These are phyloP conservation scores for Microbotryum scabiosae DNA, from an alignment of 1,284 basidiomycete genomes.

Conservation along the genomic window DNA sequence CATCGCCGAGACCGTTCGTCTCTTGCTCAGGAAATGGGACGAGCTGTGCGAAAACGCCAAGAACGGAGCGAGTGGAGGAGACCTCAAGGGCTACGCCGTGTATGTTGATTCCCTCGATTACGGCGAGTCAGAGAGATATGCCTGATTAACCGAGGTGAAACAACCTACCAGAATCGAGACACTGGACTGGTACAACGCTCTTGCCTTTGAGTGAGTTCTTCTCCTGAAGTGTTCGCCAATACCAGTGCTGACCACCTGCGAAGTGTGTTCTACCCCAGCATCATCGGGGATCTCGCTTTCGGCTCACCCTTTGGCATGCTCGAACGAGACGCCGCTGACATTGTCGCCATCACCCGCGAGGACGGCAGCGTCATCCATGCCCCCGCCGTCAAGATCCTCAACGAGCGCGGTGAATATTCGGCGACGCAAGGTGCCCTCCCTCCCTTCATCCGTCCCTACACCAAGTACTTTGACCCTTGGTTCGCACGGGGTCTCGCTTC, in stretches of 20 bases:
- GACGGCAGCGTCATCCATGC: constrained; percentile 48
- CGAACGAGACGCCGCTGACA: constrained; percentile 39
- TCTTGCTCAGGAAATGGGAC: constrained; percentile 68
- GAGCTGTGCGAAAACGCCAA: constrained; percentile 52
- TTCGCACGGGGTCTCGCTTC: constrained; percentile 60
- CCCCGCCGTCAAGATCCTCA: constrained; percentile 76
- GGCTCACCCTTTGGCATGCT: constrained; percentile 87
- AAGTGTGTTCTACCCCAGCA: no score
- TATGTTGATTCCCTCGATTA: not conserved
- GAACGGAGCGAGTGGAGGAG: constrained; percentile 29
- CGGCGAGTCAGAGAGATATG: not conserved
- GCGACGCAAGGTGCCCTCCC: constrained; percentile 76
- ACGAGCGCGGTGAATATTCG: constrained; percentile 79
- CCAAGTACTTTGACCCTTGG: constrained; percentile 53
- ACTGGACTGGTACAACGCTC: constrained; percentile 23
- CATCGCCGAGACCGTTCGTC: constrained; percentile 34
- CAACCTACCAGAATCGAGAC: constrained; percentile 18
- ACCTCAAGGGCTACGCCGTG: constrained; percentile 25
- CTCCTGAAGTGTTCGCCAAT: not conserved
- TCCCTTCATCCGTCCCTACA: constrained; percentile 58
- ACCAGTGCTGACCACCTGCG: not conserved
- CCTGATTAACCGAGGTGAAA: not conserved
- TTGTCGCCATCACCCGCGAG: constrained; percentile 31
- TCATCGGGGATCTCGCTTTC: constrained; percentile 62
- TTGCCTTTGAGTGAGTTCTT: constrained; percentile 2